Base-by-base conservation (phyloP, 2,329 filamentous ascomycete species). In the Xylaria sp. region DNA sequence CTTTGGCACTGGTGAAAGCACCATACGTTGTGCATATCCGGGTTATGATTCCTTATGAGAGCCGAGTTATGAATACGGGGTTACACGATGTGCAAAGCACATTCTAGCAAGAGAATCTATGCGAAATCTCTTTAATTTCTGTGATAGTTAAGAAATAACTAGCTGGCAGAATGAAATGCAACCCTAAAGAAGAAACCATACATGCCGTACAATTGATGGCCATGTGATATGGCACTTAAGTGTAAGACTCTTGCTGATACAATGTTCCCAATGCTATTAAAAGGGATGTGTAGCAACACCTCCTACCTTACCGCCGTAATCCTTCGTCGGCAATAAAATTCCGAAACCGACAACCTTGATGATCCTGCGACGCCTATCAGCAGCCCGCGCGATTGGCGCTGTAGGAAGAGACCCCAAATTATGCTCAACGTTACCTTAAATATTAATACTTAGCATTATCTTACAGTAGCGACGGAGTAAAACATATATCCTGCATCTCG, bases 121-220 rank as follows among this genome's bases (percentile, higher is more conserved):
- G 32, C 35, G 8, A 23, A n/a, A 35, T 58, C 47, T 51, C 35
- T 55, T 44, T 18, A 3, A 27, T 25, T 63, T 48, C 61, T 18
- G 48, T 23, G 5, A 48, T 27, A 58, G 37, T 51, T 50, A 27
- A 40, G n/a, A 58, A 47, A 23, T 63, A 50, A 32, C 27, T 55
- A 64, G 47, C 51, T 68, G 10, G 57, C 53, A n/a, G 65, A 70
- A 65, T 62, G 32, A 61, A 32, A 42, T 12, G 12, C 32, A 42
- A 40, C 42, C 27, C 16, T 32, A 23, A 37, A 44, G 21, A 21
- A 21, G 25, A 65, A n/a, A 51, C 44, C 12, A 18, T 58, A 44
- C 23, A 21, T 23, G 8, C 29, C 8, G 16, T 29, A 3, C 18
- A 35, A 29, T 12, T 32, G 8, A 51, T 35, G 42, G 42, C 29